A percentile compares a stretch with the other conserved stretches of the same genome.
These are phyloP conservation scores for Telopea speciosissima DNA, from an alignment of 177 flowering plant genomes.

Conservation along the genomic window DNA sequence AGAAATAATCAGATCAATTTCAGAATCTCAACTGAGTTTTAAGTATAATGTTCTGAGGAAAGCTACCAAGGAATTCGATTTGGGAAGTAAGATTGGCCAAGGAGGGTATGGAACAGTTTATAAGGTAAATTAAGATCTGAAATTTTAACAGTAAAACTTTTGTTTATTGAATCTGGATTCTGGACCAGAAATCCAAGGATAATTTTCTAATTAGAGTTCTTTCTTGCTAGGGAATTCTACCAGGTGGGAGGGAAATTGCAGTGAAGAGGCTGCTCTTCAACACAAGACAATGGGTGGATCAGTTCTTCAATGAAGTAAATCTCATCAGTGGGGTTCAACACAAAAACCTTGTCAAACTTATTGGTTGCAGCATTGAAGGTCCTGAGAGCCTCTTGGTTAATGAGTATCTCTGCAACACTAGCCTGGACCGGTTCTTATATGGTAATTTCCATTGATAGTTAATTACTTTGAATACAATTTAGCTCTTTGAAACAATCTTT, in stretches of 20 bases:
- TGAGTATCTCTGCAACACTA: conserved; percentile 40
- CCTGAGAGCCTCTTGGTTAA: conserved; percentile 52
- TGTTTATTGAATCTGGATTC: not conserved
- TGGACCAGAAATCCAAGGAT: not conserved
- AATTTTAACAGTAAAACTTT: too few species aligned
- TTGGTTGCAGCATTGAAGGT: conserved; percentile 58
- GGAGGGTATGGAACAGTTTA: conserved; percentile 21
- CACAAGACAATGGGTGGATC: conserved; percentile 56
- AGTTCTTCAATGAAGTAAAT: conserved; percentile 51
- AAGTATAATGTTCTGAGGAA: conserved; percentile 11
- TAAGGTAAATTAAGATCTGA: conserved; percentile 5
- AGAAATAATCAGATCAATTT: conserved; percentile 10
- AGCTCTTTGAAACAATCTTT: not conserved
- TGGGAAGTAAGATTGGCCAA: conserved; percentile 16
- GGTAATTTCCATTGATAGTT: conserved; percentile 39
- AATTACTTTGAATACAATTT: not conserved
- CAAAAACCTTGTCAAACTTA: conserved; percentile 47
- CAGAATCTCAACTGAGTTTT: conserved; percentile 14
- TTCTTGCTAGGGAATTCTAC: conserved; percentile 25
- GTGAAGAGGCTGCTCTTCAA: conserved; percentile 44
- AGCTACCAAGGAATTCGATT: conserved; percentile 13
- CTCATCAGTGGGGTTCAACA: conserved; percentile 42
- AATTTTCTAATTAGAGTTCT: not conserved
- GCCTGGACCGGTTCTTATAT: conserved; percentile 45
- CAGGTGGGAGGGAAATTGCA: conserved; percentile 35